Evolutionary conservation across 2,329 filamentous ascomycete genomes (phyloP), one percentile per base, ranked within the genome.

Genomic region (Stemphylium vesicarium): DNA sequence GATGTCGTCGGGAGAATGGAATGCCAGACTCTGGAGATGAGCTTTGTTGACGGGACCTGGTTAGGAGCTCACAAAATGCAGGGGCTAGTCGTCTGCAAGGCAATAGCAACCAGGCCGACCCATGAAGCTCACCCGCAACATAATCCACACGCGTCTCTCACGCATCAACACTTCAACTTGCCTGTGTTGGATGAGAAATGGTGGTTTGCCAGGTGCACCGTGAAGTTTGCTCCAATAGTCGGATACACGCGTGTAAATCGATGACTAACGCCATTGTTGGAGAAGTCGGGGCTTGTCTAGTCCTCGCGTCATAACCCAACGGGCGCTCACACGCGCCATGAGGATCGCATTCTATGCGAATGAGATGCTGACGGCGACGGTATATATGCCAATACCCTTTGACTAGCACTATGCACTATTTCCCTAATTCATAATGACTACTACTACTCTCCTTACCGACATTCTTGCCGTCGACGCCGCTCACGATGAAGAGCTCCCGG

Each of bases 401-500:
- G 59, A 61, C 42, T 61, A 58, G 56, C 47, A 45, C 38, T 13
- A 31, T 4, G 15, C 32, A 39, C 38, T 45, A 39, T 45, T 10
- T 53, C 52, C 50, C 39, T 42, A 46, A 54, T 44, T 32, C 43
- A 53, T 37, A 40, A 70, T 70, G 67, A 39, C 57, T 15, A 41
- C 57, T 15, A 41, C 55, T 22, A 42, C 47, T 40, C 57, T 56
- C 55, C 66, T 57, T 40, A 41, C 65, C 20, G 50, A 55, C 18
- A 44, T 57, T 2, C 56, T 65, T 37, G 59, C 65, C 35, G 20
- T 69, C 13, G 55, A 53, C 4, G 54, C 52, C 12, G 44, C 57
- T 3, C 57, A 56, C 32, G 66, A 70, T 15, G 68, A 72, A 33
- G 65, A 70, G 38, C 56, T 71, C 16, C 69, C 69, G 15, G 56